Base-by-base conservation (phyloP, 768 basidiomycete genomes). In the Leccinellum albellum region DNA sequence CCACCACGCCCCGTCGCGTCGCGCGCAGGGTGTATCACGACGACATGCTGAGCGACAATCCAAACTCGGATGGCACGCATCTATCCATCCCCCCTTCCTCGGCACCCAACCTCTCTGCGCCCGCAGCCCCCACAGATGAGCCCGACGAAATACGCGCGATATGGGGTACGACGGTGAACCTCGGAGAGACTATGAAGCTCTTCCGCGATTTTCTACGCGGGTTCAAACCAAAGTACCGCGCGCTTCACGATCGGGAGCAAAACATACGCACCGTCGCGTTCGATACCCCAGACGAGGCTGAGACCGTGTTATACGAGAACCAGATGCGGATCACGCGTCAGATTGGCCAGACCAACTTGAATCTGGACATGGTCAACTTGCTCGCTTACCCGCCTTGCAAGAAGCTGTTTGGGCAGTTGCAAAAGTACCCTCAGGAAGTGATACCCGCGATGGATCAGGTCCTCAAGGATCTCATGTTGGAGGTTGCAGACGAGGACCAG, bases 371-470 rank as follows among this genome's bases (percentile, higher is more conserved):
- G 70, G 66, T 80, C 64, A 97, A 99, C 70, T 75, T 99, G 14
- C 78, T 87, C 32, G 86, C 95, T 2, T 99, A 91, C 71, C 91
- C 93, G 0, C 84, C 88, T 12, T 84, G 84, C 56, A 86, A 83
- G 67, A 97, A 94, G 71, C 77, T 99, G 15, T 84, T 92, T 67
- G 76, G 76, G 20, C 94, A 97, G 68, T 82, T 99, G 4, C 73
- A 86, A 59, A 94, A 93, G 66, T 98, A 97, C 73, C 97, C 97
- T 0, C 95, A 98, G 71, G 97, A 99, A 78, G 87, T 98, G 48
- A 82, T 99, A 49, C 96, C 97, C 2, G 92, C 91, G 23, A 94
- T 98, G 89, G 97, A 99, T 78, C 92, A 96, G 65, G 88, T 94
- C 1, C 75, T 98, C 63, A 94, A 95, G 73, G 96, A 98, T 67